Evolutionary conservation across 352 stramenopile species (phyloP), one percentile per base, ranked within the genome.

Genomic region (Globisporangium lucens): DNA sequence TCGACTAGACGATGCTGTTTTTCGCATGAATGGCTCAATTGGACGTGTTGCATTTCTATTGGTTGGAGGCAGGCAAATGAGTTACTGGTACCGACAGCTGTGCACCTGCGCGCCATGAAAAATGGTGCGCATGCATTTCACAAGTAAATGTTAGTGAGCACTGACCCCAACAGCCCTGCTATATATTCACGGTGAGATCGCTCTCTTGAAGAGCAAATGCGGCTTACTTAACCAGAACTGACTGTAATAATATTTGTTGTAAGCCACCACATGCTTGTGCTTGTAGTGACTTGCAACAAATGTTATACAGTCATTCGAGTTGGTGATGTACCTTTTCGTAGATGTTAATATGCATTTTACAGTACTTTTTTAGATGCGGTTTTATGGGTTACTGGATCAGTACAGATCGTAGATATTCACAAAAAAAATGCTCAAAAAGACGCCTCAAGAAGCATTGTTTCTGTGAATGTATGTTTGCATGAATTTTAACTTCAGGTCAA

Each of bases 1-100:
- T n/a, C 41, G 41, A 47, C 10, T 51, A 22, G 43, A 51, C 43
- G 43, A 51, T 15, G 43, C 17, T n/a, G 43, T 51, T 51, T 51
- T 51, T 51, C 43, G 43, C 43, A 51, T 51, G 41, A 47, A 47
- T n/a, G 43, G 43, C 43, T 51, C 43, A 51, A 51, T 51, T 17
- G 2, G 17, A 51, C 43, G 43, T 51, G 43, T 51, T 51, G 17
- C 43, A 22, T 51, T 51, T 22, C 43, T 22, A 51, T 51, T 51
- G 43, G 43, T 4, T n/a, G 43, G 4, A 51, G 43, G 17, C 38
- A 13, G 2, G 9, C 41, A 47, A 47, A 1, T 47, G 15, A 47
- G 41, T 47, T 7, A 33, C 29, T 33, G 29, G 29, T 33, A 33
- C 29, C 29, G 5, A 33, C 5, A n/a, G 41, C 17, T 43, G 36